Base-by-base conservation (phyloP, 2,329 filamentous ascomycete genomes). In the Cercospora nicotianae region DNA sequence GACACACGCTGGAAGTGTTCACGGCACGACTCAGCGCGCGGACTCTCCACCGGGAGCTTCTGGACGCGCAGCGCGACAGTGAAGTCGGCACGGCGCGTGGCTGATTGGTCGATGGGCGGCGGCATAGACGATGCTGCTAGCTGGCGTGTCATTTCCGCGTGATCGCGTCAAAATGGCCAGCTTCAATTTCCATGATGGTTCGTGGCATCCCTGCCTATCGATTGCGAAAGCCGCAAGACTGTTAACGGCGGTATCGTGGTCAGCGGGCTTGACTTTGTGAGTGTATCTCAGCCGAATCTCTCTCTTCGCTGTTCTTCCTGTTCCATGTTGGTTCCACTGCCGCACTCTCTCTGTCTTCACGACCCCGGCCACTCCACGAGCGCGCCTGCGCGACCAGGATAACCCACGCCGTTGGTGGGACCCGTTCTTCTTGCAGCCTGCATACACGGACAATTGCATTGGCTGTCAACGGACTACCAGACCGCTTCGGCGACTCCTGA, bases 401-500 rank as follows among this genome's bases (percentile, higher is more conserved):
- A 30, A 18, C n/a, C 26, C 33, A 69, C 55, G 63, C 60, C 67
- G 64, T 64, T 65, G 55, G 42, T 36, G 26, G 57, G 57, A 55
- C 64, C 67, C 65, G 58, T 63, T 23, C 58, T 59, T 62, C 64
- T 63, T 70, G 67, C 68, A 66, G 53, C 64, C 42, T 69, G 70
- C 70, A 68, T 67, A 61, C 53, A 58, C 68, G 66, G 58, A 66
- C 63, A 48, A 55, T 55, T 65, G 63, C 60, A 66, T 66, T 60
- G 66, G 58, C 57, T 68, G 58, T 31, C 33, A 68, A 64, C 67
- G 63, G 55, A 58, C 64, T 45, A 57, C 64, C 59, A 36, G 30
- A 53, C 48, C 57, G 31, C 36, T 62, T 18, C 20, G 64, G 67
- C 71, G 69, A 67, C 65, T 70, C 67, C 67, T 70, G 71, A 71